Evolutionary conservation across 768 basidiomycete genomes (phyloP).

Genomic region (Russula olivacea): DNA sequence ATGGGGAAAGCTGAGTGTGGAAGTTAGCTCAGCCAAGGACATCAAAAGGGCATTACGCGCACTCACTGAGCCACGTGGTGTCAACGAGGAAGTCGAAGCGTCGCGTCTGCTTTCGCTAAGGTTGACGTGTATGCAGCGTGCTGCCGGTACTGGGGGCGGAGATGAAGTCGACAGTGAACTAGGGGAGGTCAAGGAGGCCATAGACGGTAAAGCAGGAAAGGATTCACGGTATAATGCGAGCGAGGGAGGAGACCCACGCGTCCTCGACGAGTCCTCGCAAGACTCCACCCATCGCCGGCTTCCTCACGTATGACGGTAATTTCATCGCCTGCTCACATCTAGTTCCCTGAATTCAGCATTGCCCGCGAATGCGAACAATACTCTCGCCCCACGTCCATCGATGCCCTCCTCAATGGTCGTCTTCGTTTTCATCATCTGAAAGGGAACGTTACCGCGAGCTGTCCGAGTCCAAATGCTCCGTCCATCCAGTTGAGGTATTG

Average conservation of each 20-base stretch:
- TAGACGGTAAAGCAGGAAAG: constrained; percentile 9
- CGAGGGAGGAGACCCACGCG: constrained; percentile 65
- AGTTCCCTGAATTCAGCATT: constrained; percentile 72
- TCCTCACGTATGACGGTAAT: constrained; percentile 68
- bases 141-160: constrained; percentile 41
- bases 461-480: constrained; percentile 47
- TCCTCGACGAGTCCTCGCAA: constrained; percentile 47
- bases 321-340: constrained; percentile 59
- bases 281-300: constrained; percentile 75
- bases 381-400: constrained; percentile 51
- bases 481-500: constrained; percentile 75
- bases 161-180: constrained; percentile 66
- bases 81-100: constrained; percentile 43
- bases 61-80: constrained; percentile 42
- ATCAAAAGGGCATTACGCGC: too few relatives aligned
- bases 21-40: too few relatives aligned
- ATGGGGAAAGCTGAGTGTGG: too few relatives aligned
- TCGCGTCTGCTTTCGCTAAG: constrained; percentile 31
- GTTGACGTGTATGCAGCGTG: constrained; percentile 29
- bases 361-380: constrained; percentile 69
- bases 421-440: constrained; percentile 39
- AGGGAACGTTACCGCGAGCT: constrained; percentile 35
- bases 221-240: constrained; percentile 63
- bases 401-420: constrained; percentile 33
- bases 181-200: constrained; percentile 15